phyloP scores from a whole-genome alignment of 257 asterid species.

The Plectranthus barbatus region DNA sequence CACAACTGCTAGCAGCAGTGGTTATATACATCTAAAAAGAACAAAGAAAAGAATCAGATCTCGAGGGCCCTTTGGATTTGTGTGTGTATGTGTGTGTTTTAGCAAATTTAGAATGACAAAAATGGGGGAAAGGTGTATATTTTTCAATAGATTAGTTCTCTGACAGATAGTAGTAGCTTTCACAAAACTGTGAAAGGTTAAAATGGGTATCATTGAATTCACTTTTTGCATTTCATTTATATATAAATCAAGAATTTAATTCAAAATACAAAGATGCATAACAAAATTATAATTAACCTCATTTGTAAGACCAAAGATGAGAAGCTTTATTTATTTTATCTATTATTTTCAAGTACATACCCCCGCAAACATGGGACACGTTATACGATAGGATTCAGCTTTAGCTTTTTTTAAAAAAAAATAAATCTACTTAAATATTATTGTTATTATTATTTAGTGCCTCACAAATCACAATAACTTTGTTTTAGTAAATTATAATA shows the following conservation, averaged over 20 bases:
- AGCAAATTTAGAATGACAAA: neutral
- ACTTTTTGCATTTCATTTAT: too few species aligned
- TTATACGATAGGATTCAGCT: constrained; percentile 16
- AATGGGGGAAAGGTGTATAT: neutral
- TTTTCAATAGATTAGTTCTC: neutral
- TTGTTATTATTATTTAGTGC: constrained; percentile 9
- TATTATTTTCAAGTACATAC: neutral
- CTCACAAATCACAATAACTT: constrained; percentile 32
- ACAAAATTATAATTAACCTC: too few species aligned
- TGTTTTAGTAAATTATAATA: neutral
- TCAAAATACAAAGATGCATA: too few species aligned
- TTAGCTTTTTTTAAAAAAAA: constrained; percentile 3
- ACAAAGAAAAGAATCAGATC: constrained; percentile 9
- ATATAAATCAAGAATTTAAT: too few species aligned
- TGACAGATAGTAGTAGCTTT: too few species aligned
- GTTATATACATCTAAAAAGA: constrained; percentile 7
- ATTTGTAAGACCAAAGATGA: too few species aligned
- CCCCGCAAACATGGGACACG: constrained; percentile 34
- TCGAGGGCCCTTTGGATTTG: constrained; percentile 18
- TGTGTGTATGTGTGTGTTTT: neutral
- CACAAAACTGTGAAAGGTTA: too few species aligned
- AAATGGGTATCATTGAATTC: too few species aligned
- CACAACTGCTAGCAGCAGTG: neutral
- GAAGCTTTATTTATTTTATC: neutral
- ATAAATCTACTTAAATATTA: neutral